Conservation (phyloP, 1,284 basidiomycete species). For the Malassezia globosa region DNA sequence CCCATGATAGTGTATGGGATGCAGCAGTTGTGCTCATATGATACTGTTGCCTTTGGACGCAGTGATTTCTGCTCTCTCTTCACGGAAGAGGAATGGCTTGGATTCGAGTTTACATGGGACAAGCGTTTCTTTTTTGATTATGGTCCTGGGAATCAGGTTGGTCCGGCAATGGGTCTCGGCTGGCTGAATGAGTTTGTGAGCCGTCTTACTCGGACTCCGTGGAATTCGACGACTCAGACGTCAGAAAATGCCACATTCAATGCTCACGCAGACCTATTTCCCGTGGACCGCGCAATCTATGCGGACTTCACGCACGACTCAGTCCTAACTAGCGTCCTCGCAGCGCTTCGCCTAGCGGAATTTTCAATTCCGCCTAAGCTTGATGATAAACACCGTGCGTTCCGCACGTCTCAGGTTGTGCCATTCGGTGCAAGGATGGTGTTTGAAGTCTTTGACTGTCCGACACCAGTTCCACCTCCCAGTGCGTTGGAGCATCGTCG, state of each 20-base stretch:
- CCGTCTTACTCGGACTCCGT: constrained; percentile 22
- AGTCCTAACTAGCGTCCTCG: constrained; percentile 33
- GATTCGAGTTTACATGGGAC: constrained; percentile 62
- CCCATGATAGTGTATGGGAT: constrained; percentile 26
- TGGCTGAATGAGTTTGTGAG: constrained; percentile 53
- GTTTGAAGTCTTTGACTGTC: constrained; percentile 32
- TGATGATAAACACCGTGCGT: constrained; percentile 15
- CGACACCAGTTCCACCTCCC: not conserved
- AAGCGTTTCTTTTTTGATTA: constrained; percentile 54
- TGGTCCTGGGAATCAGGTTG: constrained; percentile 66
- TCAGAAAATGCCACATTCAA: constrained; percentile 40
- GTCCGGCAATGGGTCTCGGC: constrained; percentile 68
- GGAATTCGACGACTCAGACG: constrained; percentile 27
- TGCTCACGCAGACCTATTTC: constrained; percentile 28
- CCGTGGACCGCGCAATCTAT: constrained; percentile 35
- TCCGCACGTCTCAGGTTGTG: constrained; percentile 26
- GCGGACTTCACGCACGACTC: constrained; percentile 45
- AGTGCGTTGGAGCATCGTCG: not conserved
- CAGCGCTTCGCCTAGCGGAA: constrained; percentile 25
- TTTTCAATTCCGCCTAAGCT: constrained; percentile 19
- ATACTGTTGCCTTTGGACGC: constrained; percentile 74
- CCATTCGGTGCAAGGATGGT: constrained; percentile 39
- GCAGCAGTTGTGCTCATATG: constrained; percentile 45
- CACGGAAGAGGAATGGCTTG: constrained; percentile 76
- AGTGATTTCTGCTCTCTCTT: constrained; percentile 81